Base-by-base conservation (phyloP, 768 basidiomycete genomes). In the Boletus subparvulus region DNA sequence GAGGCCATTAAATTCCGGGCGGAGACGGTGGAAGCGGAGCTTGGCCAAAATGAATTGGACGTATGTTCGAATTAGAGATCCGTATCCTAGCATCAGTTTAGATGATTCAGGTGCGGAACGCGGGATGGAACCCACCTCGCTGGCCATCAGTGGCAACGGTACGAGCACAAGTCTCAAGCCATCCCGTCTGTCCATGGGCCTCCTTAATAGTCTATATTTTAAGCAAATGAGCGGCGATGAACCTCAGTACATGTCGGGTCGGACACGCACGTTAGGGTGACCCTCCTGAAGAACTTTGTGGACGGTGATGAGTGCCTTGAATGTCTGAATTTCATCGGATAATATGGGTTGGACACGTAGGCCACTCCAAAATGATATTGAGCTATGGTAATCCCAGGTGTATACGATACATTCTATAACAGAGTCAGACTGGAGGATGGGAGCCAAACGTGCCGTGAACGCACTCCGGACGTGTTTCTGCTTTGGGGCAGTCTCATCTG, bases 351-450 rank as follows among this genome's bases (percentile, higher is more conserved):
- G 96, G 3, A 98, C 97, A 32, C 97, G 83, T 8, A 99, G 80
- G 30, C 93, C 94, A 64, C 92, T 94, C 97, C 97, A 99, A 71
- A 98, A 98, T 7, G 95, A 95, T 64, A 92, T 87, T 36, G 95
- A 98, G 19, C 94, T 91, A 67, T 98, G 95, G 68, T 98, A 98
- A 73, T 99, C 97, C 95, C 95, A 98, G 8, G 97, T 98, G 73
- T 94, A 99, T 26, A 98, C 92, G 70, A 99, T 98, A 66, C 91
- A 93, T 78, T 98, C 96, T 98, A 72, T 11, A 10, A 33, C 21
- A 36, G 30, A 10, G 47, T 73, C 47, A 71, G 57, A 47, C 54
- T 28, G 30, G 24, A 45, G 36, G 40, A 53, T 17, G 35, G 17
- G 59, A 50, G 51, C 42, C 33, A 55, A 62, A 49, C 9, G 60